Evolutionary conservation across 805 yeast species (phyloP), one percentile per base, ranked within the genome.

Genomic region (Starmera dryadoides): DNA sequence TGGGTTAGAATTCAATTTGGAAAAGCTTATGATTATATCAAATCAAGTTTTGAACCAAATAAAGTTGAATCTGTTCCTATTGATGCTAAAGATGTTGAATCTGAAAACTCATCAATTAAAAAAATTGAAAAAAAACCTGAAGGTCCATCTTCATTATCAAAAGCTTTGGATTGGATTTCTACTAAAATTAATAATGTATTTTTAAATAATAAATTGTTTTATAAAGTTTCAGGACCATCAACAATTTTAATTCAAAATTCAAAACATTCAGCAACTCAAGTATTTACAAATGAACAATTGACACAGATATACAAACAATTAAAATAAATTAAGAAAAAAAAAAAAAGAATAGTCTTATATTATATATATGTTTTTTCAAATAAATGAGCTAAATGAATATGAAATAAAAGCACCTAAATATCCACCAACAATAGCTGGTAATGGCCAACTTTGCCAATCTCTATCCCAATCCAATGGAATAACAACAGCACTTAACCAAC

Each of bases 391-490:
- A n/a, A 68, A 41, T 1, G 69, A 37, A 32, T 77, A 69, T 3
- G 95, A 96, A 3, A 73, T 48, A 22, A 77, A 66, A 3, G 80
- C 74, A n/a, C 96, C 97, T 0, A 68, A 25, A 51, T 86, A 86
- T 0, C 79, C 79, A 2, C 98, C 97, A 8, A 75, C 69, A 12
- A 91, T 66, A 33, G 91, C 69, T 1, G 98, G 91, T 39, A 87
- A 75, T 6, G 98, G 98, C 94, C 96, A 91, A 38, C 69, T 73
- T 60, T 91, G 98, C 98, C 98, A 91, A 20, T 83, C 86, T 51
- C 98, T 72, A 58, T 91, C 98, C 98, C 98, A 91, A 60, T 91
- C 98, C 42, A 93, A 68, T 0, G 98, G 97, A 42, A 93, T 88
- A 1, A 95, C 98, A 29, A 86, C 60, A 3, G 91, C 96, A 14